phyloP scores from a whole-genome alignment of 116 monocot species.

The Thalassia testudinum region DNA sequence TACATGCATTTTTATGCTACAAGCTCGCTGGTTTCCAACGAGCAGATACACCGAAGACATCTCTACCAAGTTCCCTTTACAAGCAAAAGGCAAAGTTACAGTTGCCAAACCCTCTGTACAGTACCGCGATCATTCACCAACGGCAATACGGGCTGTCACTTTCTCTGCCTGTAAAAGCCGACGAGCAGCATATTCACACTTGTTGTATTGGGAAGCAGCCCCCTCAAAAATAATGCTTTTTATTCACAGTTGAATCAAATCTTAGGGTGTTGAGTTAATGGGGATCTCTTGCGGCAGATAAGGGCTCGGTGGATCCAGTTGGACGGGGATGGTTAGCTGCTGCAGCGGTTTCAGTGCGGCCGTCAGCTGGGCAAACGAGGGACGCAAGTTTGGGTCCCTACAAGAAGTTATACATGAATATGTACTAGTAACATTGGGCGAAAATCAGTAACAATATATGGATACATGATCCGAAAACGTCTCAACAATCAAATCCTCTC shows the following conservation, averaged over 20 bases:
- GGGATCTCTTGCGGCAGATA: conserved; percentile 54
- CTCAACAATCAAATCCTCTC: no score
- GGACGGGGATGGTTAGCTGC: conserved; percentile 40
- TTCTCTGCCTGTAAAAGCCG: not conserved
- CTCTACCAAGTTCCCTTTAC: conserved; percentile 4
- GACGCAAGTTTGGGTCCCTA: conserved; percentile 90
- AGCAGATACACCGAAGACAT: no score
- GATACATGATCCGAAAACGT: no score
- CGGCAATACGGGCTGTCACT: not conserved
- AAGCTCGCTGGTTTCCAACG: no score
- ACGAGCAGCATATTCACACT: conserved; percentile 11
- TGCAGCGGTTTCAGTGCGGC: conserved; percentile 55
- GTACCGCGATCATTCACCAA: not conserved
- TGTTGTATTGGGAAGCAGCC: not conserved
- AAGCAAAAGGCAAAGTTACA: conserved; percentile 1
- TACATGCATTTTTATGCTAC: no score
- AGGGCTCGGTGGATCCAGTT: conserved; percentile 44
- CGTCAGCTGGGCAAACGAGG: conserved; percentile 74
- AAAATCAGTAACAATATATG: no score
- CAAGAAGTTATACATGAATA: no score
- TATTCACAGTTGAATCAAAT: conserved; percentile 15
- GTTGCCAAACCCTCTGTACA: not conserved
- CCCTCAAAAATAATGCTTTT: conserved; percentile 2
- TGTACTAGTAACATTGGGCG: no score
- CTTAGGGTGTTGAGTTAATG: conserved; percentile 53